Conservation (phyloP, 2,329 filamentous ascomycete species). For the Aspergillus versicolor region DNA sequence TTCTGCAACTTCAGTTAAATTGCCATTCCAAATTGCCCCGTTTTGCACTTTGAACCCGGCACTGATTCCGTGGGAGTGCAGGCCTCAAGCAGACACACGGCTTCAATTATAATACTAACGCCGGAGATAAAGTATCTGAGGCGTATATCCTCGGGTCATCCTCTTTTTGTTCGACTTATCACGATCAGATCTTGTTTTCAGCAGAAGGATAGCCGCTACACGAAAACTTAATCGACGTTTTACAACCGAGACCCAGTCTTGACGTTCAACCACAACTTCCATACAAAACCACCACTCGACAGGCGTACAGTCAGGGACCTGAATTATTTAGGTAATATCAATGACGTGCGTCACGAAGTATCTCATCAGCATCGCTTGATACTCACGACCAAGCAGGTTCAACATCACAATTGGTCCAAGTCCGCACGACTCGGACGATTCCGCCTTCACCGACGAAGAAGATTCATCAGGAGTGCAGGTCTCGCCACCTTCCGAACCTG, state of each 20-base stretch:
- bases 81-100: background rate
- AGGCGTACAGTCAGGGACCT: background rate
- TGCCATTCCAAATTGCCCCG: background rate
- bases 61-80: background rate
- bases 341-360: slow-evolving; percentile 22
- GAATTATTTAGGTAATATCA: slow-evolving; percentile 7
- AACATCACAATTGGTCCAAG: slow-evolving; percentile 45
- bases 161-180: background rate
- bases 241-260: background rate
- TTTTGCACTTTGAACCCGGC: background rate
- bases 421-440: slow-evolving; percentile 39
- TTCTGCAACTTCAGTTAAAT: background rate
- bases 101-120: background rate
- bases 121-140: background rate
- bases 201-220: background rate
- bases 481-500: slow-evolving; percentile 40
- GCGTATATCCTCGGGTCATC: background rate
- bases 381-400: slow-evolving; percentile 32
- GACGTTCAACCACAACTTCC: slow-evolving; percentile 3
- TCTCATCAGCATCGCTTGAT: background rate
- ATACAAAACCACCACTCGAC: background rate
- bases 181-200: background rate
- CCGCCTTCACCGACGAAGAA: slow-evolving; percentile 44
- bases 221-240: background rate
- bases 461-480: slow-evolving; percentile 46